Conservation (phyloP, 177 flowering plant species). For the Vitis hybrid region DNA sequence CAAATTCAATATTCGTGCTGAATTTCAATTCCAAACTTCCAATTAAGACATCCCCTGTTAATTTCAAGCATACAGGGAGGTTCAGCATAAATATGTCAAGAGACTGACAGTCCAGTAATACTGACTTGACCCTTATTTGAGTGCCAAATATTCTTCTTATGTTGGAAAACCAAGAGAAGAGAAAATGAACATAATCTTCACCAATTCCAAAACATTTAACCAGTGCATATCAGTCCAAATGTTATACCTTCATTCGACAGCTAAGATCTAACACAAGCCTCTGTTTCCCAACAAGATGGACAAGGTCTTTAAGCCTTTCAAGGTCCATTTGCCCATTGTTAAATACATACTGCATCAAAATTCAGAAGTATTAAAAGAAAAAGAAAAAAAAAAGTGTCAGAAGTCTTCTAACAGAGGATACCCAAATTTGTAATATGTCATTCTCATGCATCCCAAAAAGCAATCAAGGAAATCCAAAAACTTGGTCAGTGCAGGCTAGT, state of each 20-base stretch:
- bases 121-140: too few relatives aligned
- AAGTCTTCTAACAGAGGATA: too few relatives aligned
- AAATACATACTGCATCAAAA: slow-evolving; percentile 76
- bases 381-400: background rate
- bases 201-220: too few relatives aligned
- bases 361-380: background rate
- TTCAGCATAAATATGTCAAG: too few relatives aligned
- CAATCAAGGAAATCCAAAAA: background rate
- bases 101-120: too few relatives aligned
- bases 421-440: too few relatives aligned
- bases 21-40: background rate
- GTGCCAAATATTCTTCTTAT: too few relatives aligned
- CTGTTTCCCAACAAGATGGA: slow-evolving; percentile 61
- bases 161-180: too few relatives aligned
- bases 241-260: slow-evolving; percentile 85
- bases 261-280: slow-evolving; percentile 94
- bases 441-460: too few relatives aligned
- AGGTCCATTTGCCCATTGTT: slow-evolving; percentile 87
- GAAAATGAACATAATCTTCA: too few relatives aligned
- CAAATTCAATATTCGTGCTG: background rate
- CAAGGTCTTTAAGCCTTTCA: slow-evolving; percentile 76
- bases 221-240: too few relatives aligned
- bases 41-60: background rate
- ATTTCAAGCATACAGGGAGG: background rate
- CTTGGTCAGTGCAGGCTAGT: background rate